Evolutionary conservation across 2,329 filamentous ascomycete genomes (phyloP), one percentile per base, ranked within the genome.

Genomic region (Verticillium dahliae): DNA sequence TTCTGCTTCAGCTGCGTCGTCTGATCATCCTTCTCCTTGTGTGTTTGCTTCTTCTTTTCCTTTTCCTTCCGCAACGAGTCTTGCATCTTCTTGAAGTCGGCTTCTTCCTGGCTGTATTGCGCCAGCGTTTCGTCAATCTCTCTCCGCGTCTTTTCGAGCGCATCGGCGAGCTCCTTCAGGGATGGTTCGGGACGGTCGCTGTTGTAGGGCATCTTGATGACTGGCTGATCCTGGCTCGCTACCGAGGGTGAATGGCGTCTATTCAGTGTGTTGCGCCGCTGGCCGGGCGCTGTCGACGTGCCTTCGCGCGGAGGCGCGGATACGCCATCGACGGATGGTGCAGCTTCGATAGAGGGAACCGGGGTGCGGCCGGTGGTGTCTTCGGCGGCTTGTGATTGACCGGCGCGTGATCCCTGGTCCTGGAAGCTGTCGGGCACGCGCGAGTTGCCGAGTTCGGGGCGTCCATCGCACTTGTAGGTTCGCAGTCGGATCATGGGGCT

Each of bases 1-100:
- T 94, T 89, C 65, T 89, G 89, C 69, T 90, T 91, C 60, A 97
- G 76, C 70, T 92, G 92, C 55, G 91, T 88, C 57, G 92, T 97
- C 58, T 88, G 90, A 69, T 96, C 92, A 66, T 98, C 94, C 73
- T 96, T 97, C 70, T 96, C 91, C 72, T 91, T 95, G 60, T 95
- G 81, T 22, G 88, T 83, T 64, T 89, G 88, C 69, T 85, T 88
- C 72, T 97, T 87, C 58, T 89, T 84, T 66, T 96, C 91, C 63
- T 91, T 89, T 69, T 96, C 91, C 62, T 87, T 87, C 60, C 88
- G 85, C 37, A 97, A 72, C 55, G 90, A 86, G 45, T 86, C 83
- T 66, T 91, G 77, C 59, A 85, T 76, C n/a, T 81, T 78, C 66
- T 85, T 85, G 62, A 86, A 86, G 59, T 94, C 90, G 41, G 86